Evolutionary conservation across 495 filamentous ascomycete species (phyloP).

Genomic region (Barbatosphaeria neglecta): DNA sequence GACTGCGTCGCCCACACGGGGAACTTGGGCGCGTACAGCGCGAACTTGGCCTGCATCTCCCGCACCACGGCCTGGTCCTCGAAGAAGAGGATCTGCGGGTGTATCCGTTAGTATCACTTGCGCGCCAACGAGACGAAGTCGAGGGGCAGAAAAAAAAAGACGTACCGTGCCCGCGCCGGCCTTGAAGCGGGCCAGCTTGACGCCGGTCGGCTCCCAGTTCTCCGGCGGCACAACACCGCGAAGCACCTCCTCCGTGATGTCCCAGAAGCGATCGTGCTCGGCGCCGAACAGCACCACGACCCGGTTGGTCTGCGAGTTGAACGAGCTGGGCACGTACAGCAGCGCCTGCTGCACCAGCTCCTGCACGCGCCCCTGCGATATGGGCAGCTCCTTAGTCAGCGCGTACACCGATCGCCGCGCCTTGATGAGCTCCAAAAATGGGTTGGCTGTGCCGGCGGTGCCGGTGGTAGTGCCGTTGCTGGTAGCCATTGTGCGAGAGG

Average conservation of each 20-base stretch:
- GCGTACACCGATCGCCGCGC: conserved; percentile 47
- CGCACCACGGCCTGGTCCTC: conserved; percentile 43
- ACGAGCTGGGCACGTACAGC: conserved; percentile 45
- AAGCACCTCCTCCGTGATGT: conserved; percentile 39
- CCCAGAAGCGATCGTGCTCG: conserved; percentile 57
- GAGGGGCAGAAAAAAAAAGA: conserved; percentile 3
- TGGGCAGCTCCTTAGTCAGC: conserved; percentile 40
- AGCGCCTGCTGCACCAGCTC: conserved; percentile 43
- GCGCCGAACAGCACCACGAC: conserved; percentile 48
- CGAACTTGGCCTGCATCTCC: conserved; percentile 39
- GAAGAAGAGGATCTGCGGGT: conserved; percentile 48
- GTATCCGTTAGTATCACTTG: conserved; percentile 3
- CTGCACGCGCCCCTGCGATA: conserved; percentile 40
- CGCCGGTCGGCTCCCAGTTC: conserved; percentile 34
- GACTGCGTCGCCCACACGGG: conserved; percentile 50
- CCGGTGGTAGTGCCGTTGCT: neutral
- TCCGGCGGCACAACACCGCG: conserved; percentile 48
- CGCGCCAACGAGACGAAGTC: too few species aligned
- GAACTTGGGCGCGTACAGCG: conserved; percentile 50
- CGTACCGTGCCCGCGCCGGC: conserved; percentile 47
- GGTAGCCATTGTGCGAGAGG: neutral
- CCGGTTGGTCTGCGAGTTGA: conserved; percentile 57
- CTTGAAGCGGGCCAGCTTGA: conserved; percentile 39
- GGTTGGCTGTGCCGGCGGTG: conserved; percentile 9
- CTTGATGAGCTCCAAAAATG: conserved; percentile 42